phyloP scores from a whole-genome alignment of 176 grass and related monocot species.

The Triticum turgidum region DNA sequence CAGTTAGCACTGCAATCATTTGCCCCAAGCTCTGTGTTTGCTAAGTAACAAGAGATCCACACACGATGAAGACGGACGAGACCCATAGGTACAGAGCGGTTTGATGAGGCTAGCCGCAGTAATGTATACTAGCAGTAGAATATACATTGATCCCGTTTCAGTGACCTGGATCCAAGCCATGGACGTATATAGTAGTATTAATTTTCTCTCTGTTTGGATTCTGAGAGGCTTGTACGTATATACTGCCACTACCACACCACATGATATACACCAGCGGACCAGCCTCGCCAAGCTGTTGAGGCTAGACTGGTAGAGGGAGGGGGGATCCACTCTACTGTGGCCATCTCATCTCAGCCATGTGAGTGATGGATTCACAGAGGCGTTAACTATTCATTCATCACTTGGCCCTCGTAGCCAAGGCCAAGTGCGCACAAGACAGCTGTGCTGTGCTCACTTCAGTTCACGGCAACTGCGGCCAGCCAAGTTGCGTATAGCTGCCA shows the following conservation, averaged over 20 bases:
- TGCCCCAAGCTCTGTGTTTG: not conserved
- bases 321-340: not conserved
- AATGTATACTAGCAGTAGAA: not conserved
- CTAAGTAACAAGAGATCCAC: not conserved
- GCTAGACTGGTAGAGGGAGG: not conserved
- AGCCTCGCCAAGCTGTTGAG: not conserved
- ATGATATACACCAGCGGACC: not conserved
- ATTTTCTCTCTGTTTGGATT: not conserved
- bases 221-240: not conserved
- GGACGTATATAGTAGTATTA: not conserved
- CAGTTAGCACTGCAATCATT: not conserved
- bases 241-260: not conserved
- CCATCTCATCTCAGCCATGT: constrained; percentile 4
- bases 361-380: not conserved
- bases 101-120: not conserved
- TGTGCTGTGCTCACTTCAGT: too few relatives aligned
- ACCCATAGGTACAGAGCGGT: not conserved
- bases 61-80: not conserved
- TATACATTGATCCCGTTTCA: not conserved
- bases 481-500: too few relatives aligned
- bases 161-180: constrained; percentile 4
- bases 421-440: too few relatives aligned
- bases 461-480: too few relatives aligned
- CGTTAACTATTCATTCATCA: not conserved
- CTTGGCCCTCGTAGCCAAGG: not conserved